Conservation (phyloP, 805 yeast genomes). For the Candida palmyrensis region DNA sequence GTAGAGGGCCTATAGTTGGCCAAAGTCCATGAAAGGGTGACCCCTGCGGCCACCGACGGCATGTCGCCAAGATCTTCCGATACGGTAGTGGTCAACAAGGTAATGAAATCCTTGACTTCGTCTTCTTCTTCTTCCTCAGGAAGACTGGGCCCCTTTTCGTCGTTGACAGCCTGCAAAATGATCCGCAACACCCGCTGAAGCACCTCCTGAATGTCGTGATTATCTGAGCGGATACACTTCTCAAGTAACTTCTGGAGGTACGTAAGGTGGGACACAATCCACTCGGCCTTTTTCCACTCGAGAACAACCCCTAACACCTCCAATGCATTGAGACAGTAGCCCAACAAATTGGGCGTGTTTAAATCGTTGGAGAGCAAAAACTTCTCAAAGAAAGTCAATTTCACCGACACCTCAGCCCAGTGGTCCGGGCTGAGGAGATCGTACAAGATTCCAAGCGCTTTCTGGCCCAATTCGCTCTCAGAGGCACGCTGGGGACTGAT, state of each 20-base stretch:
- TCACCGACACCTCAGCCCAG: constrained; percentile 90
- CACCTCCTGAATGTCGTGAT: constrained; percentile 82
- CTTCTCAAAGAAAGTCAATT: constrained; percentile 81
- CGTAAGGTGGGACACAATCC: constrained; percentile 72
- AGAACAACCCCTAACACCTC: constrained; percentile 83
- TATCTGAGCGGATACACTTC: constrained; percentile 75
- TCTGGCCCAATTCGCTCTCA: constrained; percentile 75
- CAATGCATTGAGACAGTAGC: constrained; percentile 83
- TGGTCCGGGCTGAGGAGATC: constrained; percentile 63
- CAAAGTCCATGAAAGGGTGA: constrained; percentile 75
- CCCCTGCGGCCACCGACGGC: constrained; percentile 82
- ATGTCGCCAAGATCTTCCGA: constrained; percentile 74
- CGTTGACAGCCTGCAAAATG: constrained; percentile 61
- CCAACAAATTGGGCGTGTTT: constrained; percentile 60
- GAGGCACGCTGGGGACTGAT: constrained; percentile 80
- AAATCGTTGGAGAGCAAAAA: constrained; percentile 76
- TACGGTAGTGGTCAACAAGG: constrained; percentile 59
- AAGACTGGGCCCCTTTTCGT: constrained; percentile 38
- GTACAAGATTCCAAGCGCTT: constrained; percentile 74
- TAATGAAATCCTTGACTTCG: constrained; percentile 57
- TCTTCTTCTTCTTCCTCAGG: constrained; percentile 48
- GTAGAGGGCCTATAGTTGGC: constrained; percentile 69
- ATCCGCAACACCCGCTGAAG: constrained; percentile 69
- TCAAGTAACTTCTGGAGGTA: constrained; percentile 72
- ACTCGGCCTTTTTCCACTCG: constrained; percentile 67